Base-by-base conservation (phyloP, 2,329 filamentous ascomycete genomes). In the Claviceps sp. region DNA sequence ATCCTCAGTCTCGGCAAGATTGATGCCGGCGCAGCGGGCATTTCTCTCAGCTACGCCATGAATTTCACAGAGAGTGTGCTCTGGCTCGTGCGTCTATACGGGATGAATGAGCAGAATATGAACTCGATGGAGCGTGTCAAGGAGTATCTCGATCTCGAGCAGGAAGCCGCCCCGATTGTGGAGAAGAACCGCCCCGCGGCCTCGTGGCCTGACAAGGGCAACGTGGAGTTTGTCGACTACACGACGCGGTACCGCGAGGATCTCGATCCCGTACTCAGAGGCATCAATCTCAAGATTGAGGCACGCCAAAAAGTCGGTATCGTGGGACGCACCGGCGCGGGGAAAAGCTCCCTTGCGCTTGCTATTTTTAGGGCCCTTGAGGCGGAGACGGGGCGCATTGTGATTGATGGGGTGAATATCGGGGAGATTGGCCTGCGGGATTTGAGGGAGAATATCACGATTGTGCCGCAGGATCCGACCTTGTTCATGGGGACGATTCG, bases 41-140 rank as follows among this genome's bases (percentile, higher is more conserved):
- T 98, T 56, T 95, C 93, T 5, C 74, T 98, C 61, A 95, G 88
- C 49, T 98, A 98, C 62, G 93, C 93, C 16, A 88, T 98, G 59
- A 91, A 88, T 1, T 98, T 98, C 62, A 95, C 90, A 0, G 93
- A 98, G 67, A 97, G 95, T 58, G 86, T 98, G 6, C 72, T 98
- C 18, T 98, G 93, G 93, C 82, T 97, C 52, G 90, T 98, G 34
- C 84, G 93, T 47, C 76, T 96, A 14, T 98, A 98, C 66, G 85
- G 90, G 0, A 82, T 87, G 63, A 96, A 97, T 62, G 93, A 98
- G 70, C 93, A 98, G 69, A 97, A 96, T 70, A 97, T 98, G 93
- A 98, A 98, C 70, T 91, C 91, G 2, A 90, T 97, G 48, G 93
- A 98, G 70, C 87, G 93, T 62, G 85, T 98, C 63, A 94, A 95